Percentiles rank a stretch among this genome's conserved stretches.
phyloP scores from a whole-genome alignment of 768 basidiomycete species.

The Brasilioporus rufonigricans region DNA sequence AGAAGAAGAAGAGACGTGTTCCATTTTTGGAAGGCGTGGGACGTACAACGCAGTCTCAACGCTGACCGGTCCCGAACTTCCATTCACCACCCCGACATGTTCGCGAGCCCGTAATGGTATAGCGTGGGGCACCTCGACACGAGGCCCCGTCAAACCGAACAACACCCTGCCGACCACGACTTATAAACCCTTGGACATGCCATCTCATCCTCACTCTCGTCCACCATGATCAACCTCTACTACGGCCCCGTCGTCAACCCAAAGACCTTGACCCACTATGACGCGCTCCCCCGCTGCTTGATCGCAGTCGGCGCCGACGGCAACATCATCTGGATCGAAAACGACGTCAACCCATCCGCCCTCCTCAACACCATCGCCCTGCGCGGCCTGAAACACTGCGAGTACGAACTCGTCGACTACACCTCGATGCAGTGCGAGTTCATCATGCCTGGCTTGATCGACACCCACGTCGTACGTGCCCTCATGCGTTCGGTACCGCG shows the following conservation, averaged over 20 bases:
- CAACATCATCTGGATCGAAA: slow-evolving; percentile 67
- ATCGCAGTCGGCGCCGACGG: slow-evolving; percentile 51
- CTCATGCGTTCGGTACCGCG: neutral
- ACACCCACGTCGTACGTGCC: slow-evolving; percentile 79
- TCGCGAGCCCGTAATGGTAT: no score
- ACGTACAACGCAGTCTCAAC: no score
- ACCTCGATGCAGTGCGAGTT: slow-evolving; percentile 52
- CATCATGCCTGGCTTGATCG: slow-evolving; percentile 82
- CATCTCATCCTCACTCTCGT: neutral
- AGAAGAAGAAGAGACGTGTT: no score
- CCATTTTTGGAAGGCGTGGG: no score
- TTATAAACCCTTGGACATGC: neutral
- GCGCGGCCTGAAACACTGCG: slow-evolving; percentile 44
- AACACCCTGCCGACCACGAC: neutral
- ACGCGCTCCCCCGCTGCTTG: slow-evolving; percentile 50
- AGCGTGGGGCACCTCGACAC: no score
- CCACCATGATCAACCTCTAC: slow-evolving; percentile 36
- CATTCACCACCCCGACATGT: no score
- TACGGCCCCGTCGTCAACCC: slow-evolving; percentile 62
- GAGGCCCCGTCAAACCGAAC: no score
- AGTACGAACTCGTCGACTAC: slow-evolving; percentile 33
- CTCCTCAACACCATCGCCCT: slow-evolving; percentile 51
- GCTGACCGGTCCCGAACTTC: no score
- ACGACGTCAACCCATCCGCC: slow-evolving; percentile 47
- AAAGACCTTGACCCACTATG: slow-evolving; percentile 39